Evolutionary conservation across 2,329 filamentous ascomycete genomes (phyloP).

Genomic region (Xylaria polymorpha): DNA sequence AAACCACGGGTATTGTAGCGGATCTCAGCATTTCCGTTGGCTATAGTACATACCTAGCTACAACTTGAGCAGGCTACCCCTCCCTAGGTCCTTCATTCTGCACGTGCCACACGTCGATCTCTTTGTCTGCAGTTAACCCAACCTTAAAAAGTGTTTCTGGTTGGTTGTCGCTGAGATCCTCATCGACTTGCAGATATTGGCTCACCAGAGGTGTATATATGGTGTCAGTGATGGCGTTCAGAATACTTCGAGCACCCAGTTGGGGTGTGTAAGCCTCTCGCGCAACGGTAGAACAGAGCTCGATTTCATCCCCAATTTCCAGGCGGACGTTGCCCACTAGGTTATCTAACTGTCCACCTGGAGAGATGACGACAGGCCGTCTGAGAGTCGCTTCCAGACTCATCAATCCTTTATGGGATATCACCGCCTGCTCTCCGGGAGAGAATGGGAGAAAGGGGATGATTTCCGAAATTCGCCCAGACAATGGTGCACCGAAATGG

Average conservation of each 20-base stretch:
- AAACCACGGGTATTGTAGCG: not conserved
- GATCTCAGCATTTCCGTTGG: not conserved
- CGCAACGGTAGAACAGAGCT: conserved; percentile 49
- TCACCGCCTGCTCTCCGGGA: conserved; percentile 50
- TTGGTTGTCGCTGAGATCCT: conserved; percentile 47
- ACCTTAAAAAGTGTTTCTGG: conserved; percentile 42
- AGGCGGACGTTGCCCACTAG: conserved; percentile 51
- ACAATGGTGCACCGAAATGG: conserved; percentile 51
- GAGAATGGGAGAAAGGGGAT: conserved; percentile 45
- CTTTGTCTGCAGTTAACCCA: conserved; percentile 33
- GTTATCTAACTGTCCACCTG: conserved; percentile 46
- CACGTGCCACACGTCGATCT: conserved; percentile 35
- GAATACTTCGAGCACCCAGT: conserved; percentile 52
- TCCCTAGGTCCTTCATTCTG: not conserved
- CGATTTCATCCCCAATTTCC: conserved; percentile 46
- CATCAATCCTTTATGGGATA: conserved; percentile 57
- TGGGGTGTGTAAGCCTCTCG: conserved; percentile 49
- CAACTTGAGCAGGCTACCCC: no score
- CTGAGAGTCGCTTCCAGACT: conserved; percentile 46
- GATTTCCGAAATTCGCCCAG: conserved; percentile 54
- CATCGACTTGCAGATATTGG: conserved; percentile 48
- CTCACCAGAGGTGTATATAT: conserved; percentile 43
- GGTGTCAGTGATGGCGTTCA: conserved; percentile 42
- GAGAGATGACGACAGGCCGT: conserved; percentile 47
- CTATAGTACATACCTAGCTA: no score